phyloP scores from a whole-genome alignment of 1,139 yeast species.

The Pichiaceae sp. region DNA sequence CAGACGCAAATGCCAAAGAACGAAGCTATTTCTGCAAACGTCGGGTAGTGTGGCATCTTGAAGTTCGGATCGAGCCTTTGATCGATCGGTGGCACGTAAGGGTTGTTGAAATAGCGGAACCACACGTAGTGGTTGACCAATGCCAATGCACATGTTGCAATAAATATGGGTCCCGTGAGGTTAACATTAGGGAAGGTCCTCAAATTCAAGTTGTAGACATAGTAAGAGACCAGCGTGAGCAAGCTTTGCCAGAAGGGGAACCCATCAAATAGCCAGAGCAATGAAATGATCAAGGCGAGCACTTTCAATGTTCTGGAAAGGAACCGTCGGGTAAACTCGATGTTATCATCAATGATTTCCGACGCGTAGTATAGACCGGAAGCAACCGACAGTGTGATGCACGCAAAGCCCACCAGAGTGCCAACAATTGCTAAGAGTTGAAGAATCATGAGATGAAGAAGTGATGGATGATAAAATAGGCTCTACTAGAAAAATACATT shows the following conservation, averaged over 20 bases:
- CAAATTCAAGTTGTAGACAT: constrained; percentile 68
- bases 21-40: constrained; percentile 83
- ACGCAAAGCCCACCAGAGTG: constrained; percentile 61
- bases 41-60: constrained; percentile 62
- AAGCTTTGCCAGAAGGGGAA: constrained; percentile 63
- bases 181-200: constrained; percentile 77
- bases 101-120: constrained; percentile 79
- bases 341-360: constrained; percentile 88
- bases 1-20: constrained; percentile 91
- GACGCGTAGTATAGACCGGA: constrained; percentile 87
- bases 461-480: not conserved
- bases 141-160: constrained; percentile 66
- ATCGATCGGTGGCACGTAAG: constrained; percentile 50
- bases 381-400: constrained; percentile 67
- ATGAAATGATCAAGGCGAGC: constrained; percentile 30
- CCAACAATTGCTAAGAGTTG: constrained; percentile 60
- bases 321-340: constrained; percentile 72
- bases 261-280: constrained; percentile 51
- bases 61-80: constrained; percentile 49
- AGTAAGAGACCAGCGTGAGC: constrained; percentile 63
- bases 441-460: constrained; percentile 33
- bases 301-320: constrained; percentile 54
- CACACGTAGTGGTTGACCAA: constrained; percentile 78
- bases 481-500: too few relatives aligned
- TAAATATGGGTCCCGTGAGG: constrained; percentile 61